Conservation (phyloP, 225 moss, liverwort and hornwort species). For the Pseudisothecium myosuroides region DNA sequence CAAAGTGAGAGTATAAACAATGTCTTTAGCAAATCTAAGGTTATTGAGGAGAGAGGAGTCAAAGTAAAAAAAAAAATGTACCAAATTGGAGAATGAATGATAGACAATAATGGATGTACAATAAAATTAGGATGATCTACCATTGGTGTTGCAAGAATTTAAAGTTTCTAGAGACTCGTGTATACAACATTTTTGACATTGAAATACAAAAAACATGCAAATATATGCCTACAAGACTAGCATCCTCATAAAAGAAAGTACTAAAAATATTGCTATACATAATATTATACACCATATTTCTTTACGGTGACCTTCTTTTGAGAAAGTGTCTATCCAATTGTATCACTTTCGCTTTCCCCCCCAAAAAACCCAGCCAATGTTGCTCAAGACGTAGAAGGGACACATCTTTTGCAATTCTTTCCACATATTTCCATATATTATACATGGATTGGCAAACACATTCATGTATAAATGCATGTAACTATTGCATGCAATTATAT, state of each 20-base stretch:
- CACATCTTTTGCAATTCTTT: not conserved
- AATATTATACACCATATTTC: not conserved
- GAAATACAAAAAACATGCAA: not conserved
- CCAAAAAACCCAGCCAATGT: not conserved
- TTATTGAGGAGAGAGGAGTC: not conserved
- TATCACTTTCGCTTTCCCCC: fast-evolving
- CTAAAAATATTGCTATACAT: not conserved
- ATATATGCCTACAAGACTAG: fast-evolving
- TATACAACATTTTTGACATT: not conserved
- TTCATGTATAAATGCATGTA: fast-evolving
- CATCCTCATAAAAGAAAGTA: not conserved
- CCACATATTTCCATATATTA: fast-evolving
- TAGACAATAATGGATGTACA: not conserved
- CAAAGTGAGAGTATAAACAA: not conserved
- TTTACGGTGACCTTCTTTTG: fast-evolving
- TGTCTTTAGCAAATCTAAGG: not conserved
- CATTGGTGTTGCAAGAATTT: not conserved
- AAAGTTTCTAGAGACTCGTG: not conserved
- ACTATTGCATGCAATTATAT: not conserved
- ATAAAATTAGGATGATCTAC: not conserved
- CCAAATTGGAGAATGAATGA: not conserved
- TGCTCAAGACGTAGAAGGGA: fast-evolving
- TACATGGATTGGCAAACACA: fast-evolving
- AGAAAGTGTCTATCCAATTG: not conserved
- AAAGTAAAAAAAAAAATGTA: not conserved